Conservation (phyloP, 164 flowering plant species). For the Houttuynia cordata region DNA sequence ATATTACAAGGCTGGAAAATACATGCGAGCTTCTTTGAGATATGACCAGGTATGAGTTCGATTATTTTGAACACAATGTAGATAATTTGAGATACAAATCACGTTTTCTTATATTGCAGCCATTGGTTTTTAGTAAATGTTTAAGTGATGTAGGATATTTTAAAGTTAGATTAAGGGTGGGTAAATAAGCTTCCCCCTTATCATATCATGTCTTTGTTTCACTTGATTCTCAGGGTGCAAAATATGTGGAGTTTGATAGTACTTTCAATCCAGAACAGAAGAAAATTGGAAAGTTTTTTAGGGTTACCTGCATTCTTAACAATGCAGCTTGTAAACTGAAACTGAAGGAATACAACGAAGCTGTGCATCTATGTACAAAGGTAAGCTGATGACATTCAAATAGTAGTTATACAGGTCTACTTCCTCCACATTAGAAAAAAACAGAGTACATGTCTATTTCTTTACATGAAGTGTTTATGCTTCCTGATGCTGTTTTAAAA, state of each 20-base stretch:
- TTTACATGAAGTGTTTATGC: neutral
- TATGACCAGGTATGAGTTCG: constrained; percentile 21
- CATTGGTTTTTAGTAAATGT: neutral
- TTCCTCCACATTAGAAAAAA: no score
- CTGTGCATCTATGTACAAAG: constrained; percentile 18
- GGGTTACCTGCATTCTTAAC: constrained; percentile 22
- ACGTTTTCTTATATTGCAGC: neutral
- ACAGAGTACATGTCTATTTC: neutral
- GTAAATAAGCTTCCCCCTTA: no score
- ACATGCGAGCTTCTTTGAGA: constrained; percentile 23
- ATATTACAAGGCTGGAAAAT: constrained; percentile 27
- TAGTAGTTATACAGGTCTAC: no score
- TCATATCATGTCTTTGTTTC: no score
- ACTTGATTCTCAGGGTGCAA: constrained; percentile 15
- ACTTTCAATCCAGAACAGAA: constrained; percentile 19
- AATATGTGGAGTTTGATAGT: constrained; percentile 19
- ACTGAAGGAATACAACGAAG: constrained; percentile 21
- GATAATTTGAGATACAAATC: neutral
- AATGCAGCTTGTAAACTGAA: constrained; percentile 27
- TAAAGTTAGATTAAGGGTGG: neutral
- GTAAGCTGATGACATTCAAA: constrained; percentile 2
- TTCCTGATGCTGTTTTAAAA: neutral
- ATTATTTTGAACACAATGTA: neutral
- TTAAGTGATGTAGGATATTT: neutral
- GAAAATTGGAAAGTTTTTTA: constrained; percentile 15